Base-by-base conservation (phyloP, 2,329 filamentous ascomycete genomes). In the Claviceps cyperi region DNA sequence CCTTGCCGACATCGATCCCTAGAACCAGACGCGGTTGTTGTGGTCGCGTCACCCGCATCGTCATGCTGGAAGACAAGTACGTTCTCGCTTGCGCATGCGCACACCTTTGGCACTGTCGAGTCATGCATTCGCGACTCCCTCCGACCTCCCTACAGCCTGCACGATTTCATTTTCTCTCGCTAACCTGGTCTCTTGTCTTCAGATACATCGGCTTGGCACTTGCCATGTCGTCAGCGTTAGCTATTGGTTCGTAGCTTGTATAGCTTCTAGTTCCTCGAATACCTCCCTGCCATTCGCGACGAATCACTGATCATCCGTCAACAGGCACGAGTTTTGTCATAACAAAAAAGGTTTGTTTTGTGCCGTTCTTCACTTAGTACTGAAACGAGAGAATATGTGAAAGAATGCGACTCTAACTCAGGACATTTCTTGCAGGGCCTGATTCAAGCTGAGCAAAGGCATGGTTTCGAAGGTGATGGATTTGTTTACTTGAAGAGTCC, bases 391-490 rank as follows among this genome's bases (percentile, higher is more conserved):
- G 3, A 22, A 28, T 19, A 8, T 21, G 21, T 41, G 17, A 14
- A 5, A 14, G 14, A 22, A 41, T 22, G 17, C 39, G 9, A 9
- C 2, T 39, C 35, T 22, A 11, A 44, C 43, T 11, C 22, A 7
- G 14, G 4, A 38, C 14, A 5, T 40, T 32, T n/a, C 35, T 28
- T 24, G 36, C 40, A 91, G 84, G 91, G 91, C 57, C 77, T 98
- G 58, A 88, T 90, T 66, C 86, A 95, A 67, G 87, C 89, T 55
- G 87, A 86, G 63, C 84, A 94, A 68, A 79, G 81, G 60, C 90
- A 96, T 70, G 94, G 92, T 46, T 98, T 97, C 64, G 89, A 96
- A 65, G 92, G 94, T 59, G 92, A 97, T 60, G 92, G 92, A 51
- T 98, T 86, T 66, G 83, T 88, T 63, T 98, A 98, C 68, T 69